Evolutionary conservation across 2,329 filamentous ascomycete species (phyloP), one percentile per base, ranked within the genome.

Genomic region (Fusarium oxysporum): DNA sequence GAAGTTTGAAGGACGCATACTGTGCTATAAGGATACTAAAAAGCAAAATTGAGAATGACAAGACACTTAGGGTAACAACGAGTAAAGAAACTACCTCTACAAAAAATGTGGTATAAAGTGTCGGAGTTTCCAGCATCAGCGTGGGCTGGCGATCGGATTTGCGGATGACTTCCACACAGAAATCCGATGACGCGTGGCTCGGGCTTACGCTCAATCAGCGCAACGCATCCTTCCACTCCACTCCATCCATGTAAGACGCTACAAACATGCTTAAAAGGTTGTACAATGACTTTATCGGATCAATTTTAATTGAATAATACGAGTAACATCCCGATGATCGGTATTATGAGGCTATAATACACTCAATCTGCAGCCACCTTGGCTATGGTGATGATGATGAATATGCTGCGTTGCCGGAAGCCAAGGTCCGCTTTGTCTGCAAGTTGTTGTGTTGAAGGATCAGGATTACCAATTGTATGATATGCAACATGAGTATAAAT

Each of bases 151-250:
- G 17, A 16, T 68, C 67, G 59, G 67, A 47, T 38, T 59, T 70
- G 28, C 53, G 53, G 58, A 38, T 14, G 38, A n/a, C 35, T 30
- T 8, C 14, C 7, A 1, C 28, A 21, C 6, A 33, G 44, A 70
- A 69, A 70, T 40, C 67, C 67, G 67, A 59, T 40, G 65, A 59
- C 63, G 45, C 63, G 65, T 62, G 23, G 41, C 23, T 25, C 51
- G 40, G 33, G 40, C 32, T 58, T 33, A 57, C 23, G 6, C 13
- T 40, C 25, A 17, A 53, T 23, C 12, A 53, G 12, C 32, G 53
- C 3, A 12, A n/a, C 10, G 17, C 6, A 62, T 45, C 51, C 32
- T 57, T 40, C 32, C 21, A 38, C 48, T 43, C 58, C 30, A 45
- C 32, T 1, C 1, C 5, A 16, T 62, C n/a, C 12, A 47, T 10